Evolutionary conservation across 192 early-diverging fungal species (phyloP).

Genomic region (Paraglomus brasilianum): DNA sequence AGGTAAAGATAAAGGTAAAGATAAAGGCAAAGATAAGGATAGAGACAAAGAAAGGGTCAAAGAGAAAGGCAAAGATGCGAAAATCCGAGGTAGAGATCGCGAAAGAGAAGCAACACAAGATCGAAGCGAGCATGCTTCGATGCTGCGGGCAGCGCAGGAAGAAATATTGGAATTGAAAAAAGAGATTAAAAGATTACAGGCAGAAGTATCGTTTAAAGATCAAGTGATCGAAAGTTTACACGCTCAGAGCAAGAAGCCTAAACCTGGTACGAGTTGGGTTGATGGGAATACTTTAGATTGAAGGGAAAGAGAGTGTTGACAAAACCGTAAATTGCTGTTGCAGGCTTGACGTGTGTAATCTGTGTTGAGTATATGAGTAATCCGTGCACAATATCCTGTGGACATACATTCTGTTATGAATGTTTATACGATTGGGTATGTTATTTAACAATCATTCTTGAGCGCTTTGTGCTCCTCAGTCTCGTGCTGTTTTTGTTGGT

Average conservation of each 20-base stretch:
- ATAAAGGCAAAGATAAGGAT: too few relatives aligned
- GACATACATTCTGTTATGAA: slow-evolving; percentile 43
- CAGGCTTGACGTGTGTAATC: slow-evolving; percentile 36
- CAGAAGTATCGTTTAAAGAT: slow-evolving; percentile 39
- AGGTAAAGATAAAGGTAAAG: too few relatives aligned
- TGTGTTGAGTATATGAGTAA: slow-evolving; percentile 41
- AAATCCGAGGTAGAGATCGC: too few relatives aligned
- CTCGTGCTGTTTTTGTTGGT: too few relatives aligned
- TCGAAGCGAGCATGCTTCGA: neutral
- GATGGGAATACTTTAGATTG: neutral
- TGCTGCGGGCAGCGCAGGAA: neutral
- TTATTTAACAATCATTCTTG: neutral
- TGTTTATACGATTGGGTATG: slow-evolving; percentile 40
- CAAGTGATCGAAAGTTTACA: slow-evolving; percentile 34
- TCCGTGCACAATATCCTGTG: slow-evolving; percentile 41
- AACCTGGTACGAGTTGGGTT: neutral
- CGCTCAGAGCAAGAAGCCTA: neutral
- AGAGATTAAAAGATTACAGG: slow-evolving; percentile 32
- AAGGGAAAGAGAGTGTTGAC: neutral
- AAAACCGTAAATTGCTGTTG: neutral
- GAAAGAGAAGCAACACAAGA: neutral
- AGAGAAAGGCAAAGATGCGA: too few relatives aligned
- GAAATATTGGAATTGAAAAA: slow-evolving; percentile 34
- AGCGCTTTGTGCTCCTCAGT: too few relatives aligned
- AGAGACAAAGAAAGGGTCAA: too few relatives aligned